These are phyloP conservation scores for Mortierella sp. DNA, from an alignment of 371 early-diverging fungal species.

Conservation along the genomic window DNA sequence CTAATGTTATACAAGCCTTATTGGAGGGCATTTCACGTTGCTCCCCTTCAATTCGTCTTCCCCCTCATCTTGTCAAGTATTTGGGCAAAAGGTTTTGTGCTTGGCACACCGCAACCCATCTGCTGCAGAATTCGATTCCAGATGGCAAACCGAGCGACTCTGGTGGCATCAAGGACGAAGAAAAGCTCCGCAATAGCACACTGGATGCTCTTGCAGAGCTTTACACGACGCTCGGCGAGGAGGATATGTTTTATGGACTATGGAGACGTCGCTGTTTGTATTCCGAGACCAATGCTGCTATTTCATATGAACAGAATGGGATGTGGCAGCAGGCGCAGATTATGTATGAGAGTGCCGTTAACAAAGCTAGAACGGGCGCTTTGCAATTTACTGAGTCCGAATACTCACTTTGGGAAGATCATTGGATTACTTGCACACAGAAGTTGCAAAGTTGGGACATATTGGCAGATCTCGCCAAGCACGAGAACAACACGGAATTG, in stretches of 20 bases:
- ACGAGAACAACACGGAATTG: conserved; percentile 87
- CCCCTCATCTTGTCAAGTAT: conserved; percentile 94
- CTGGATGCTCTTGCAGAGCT: conserved; percentile 92
- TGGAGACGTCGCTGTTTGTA: conserved; percentile 95
- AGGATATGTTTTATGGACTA: conserved; percentile 93
- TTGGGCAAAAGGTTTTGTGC: conserved; percentile 92
- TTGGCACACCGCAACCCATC: conserved; percentile 89
- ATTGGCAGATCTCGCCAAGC: conserved; percentile 91
- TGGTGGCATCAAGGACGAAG: conserved; percentile 81
- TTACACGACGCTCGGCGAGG: conserved; percentile 82
- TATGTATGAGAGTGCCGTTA: conserved; percentile 95
- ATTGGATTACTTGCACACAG: conserved; percentile 94
- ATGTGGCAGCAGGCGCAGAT: conserved; percentile 95
- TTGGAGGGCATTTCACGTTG: conserved; percentile 88
- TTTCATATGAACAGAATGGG: conserved; percentile 95
- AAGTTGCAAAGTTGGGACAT: conserved; percentile 99
- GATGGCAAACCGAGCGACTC: conserved; percentile 62
- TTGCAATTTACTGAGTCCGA: conserved; percentile 97
- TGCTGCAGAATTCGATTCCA: conserved; percentile 71
- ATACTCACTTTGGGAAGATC: conserved; percentile 97
- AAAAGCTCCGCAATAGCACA: conserved; percentile 87
- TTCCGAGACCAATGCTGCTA: conserved; percentile 96
- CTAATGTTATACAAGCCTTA: conserved; percentile 95
- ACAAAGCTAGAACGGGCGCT: conserved; percentile 89
- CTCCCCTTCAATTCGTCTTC: conserved; percentile 78